Base-by-base conservation (phyloP, 805 yeast species). In the Suhomyces xylopsoci region DNA sequence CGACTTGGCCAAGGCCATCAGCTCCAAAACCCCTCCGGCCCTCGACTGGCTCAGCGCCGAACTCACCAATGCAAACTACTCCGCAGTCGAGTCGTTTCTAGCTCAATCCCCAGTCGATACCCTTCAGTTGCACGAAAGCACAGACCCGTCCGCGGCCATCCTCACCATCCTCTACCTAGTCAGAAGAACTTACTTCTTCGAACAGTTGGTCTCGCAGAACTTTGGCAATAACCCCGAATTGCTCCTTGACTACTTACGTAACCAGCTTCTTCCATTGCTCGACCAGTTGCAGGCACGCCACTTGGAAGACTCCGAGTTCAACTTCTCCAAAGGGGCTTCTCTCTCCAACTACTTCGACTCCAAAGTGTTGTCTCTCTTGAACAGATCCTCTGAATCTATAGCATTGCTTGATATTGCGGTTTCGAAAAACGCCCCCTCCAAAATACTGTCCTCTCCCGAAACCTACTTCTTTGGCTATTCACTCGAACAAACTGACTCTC, bases 231-330 rank as follows among this genome's bases (percentile, higher is more conserved):
- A 15, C 17, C 51, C 36, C 17, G 41, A 48, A 9, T 32, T 46
- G 28, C 41, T 65, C n/a, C 52, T 67, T n/a, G 58, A 60, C 22
- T 66, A 56, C 48, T 55, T 68, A 44, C 57, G 65, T 20, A 65
- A 65, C 46, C 60, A 65, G 17, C 48, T 69, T 48, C 55, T 64
- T 34, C 73, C 73, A 0, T 48, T 67, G 15, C 54, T 69, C 22
- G 72, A 68, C 45, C 55, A 63, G 3, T 46, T 64, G 8, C 42
- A 47, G 22, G 43, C 49, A 7, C 26, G 43, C 10, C 22, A 17
- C 2, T 14, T n/a, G 25, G 49, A 30, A 17, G 45, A 17, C 8
- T 32, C 45, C n/a, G 51, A 51, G 52, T 54, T 54, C 36, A 53
- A 54, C 22, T 51, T 50, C 19, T 54, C 42, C 3, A n/a, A 20